These are phyloP conservation scores for Pseudocercospora musae DNA, from an alignment of 2,329 filamentous ascomycete genomes.

Conservation along the genomic window DNA sequence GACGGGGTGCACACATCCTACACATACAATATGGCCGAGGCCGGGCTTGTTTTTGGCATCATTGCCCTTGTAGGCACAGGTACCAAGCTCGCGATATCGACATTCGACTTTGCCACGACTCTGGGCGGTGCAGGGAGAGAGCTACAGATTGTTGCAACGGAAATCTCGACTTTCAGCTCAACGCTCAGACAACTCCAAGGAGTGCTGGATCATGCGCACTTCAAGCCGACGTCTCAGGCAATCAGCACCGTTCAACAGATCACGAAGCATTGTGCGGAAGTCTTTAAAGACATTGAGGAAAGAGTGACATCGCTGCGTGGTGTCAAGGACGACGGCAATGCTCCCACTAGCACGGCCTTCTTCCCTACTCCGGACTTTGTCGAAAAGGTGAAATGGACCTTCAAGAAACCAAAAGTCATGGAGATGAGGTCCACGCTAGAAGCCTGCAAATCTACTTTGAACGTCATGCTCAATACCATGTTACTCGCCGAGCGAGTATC, in stretches of 20 bases:
- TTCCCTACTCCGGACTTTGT: conserved; percentile 3
- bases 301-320: neutral
- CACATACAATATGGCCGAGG: neutral
- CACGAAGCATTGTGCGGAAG: neutral
- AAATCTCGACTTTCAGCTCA: conserved; percentile 8
- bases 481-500: conserved; percentile 4
- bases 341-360: neutral
- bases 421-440: conserved; percentile 6
- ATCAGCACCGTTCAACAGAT: neutral
- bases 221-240: neutral
- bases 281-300: neutral
- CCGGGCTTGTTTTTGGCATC: conserved; percentile 4
- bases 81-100: conserved; percentile 4
- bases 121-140: conserved; percentile 10
- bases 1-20: neutral
- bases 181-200: conserved; percentile 4
- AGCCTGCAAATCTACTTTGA: conserved; percentile 10
- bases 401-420: conserved; percentile 10
- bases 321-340: neutral
- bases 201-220: conserved; percentile 10
- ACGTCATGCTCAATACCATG: conserved; percentile 8
- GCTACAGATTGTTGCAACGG: conserved; percentile 8
- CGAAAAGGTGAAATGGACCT: conserved; percentile 5
- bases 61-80: conserved; percentile 11
- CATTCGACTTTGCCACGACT: conserved; percentile 10